Evolutionary conservation across 441 rosid genomes (phyloP).

Genomic region (Eruca vesicaria): DNA sequence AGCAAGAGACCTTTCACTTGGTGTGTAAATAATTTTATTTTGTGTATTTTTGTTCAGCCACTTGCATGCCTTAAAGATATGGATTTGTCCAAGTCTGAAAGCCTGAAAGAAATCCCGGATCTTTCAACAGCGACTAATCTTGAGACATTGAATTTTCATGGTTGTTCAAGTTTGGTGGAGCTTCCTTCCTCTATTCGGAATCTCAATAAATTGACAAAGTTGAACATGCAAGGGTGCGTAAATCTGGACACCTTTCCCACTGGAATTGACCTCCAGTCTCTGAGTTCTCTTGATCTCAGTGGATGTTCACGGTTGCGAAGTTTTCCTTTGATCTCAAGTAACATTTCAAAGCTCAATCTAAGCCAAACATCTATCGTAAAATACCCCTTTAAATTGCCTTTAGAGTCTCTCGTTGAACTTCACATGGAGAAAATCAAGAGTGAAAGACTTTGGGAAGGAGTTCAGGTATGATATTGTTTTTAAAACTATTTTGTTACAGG

Average conservation of each 20-base stretch:
- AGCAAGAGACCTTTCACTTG: background rate
- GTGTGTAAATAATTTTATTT: background rate
- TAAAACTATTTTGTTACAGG: background rate
- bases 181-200: conserved; percentile 15
- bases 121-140: conserved; percentile 23
- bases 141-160: conserved; percentile 25
- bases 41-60: conserved; percentile 6
- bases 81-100: conserved; percentile 28
- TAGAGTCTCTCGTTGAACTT: conserved; percentile 17
- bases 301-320: conserved; percentile 18
- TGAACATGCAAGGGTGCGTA: conserved; percentile 26
- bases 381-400: background rate
- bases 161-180: conserved; percentile 9
- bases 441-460: conserved; percentile 11
- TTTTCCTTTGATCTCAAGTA: conserved; percentile 19
- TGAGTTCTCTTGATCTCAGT: background rate
- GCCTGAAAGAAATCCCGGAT: conserved; percentile 31
- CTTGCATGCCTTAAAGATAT: conserved; percentile 17
- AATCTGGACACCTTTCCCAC: conserved; percentile 13
- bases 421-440: background rate
- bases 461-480: conserved; percentile 3
- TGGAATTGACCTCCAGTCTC: background rate
- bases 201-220: background rate
- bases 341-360: background rate
- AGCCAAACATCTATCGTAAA: background rate